These are phyloP conservation scores for Apiotrichum gamsii DNA, from an alignment of 1,284 basidiomycete species.

Conservation along the genomic window DNA sequence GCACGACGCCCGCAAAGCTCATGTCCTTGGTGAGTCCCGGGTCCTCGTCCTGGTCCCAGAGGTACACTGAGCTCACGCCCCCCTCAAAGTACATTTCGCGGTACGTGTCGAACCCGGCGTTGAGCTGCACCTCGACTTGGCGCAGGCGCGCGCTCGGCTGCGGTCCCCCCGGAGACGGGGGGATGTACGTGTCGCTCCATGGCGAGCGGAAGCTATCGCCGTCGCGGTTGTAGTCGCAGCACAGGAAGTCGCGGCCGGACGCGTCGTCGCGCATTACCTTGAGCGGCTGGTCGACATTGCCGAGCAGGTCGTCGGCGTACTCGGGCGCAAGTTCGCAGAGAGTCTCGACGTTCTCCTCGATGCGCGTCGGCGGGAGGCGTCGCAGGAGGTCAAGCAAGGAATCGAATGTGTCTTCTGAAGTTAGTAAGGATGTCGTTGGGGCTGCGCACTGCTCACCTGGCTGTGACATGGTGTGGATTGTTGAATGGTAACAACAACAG, in stretches of 20 bases:
- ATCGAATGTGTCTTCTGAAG: constrained; percentile 51
- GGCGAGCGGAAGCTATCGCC: constrained; percentile 93
- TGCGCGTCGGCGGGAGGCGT: constrained; percentile 84
- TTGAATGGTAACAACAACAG: too few species aligned
- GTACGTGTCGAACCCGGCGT: constrained; percentile 96
- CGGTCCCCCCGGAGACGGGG: constrained; percentile 76
- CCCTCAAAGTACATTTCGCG: constrained; percentile 98
- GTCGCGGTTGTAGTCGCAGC: constrained; percentile 96
- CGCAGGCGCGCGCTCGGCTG: constrained; percentile 75
- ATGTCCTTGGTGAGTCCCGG: constrained; percentile 35
- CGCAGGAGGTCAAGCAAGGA: constrained; percentile 93
- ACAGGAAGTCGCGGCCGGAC: constrained; percentile 78
- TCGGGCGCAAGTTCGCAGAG: constrained; percentile 84
- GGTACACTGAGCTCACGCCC: constrained; percentile 92
- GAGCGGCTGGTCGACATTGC: constrained; percentile 92
- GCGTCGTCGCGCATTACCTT: constrained; percentile 67
- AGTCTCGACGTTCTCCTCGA: constrained; percentile 78
- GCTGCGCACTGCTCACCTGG: too few species aligned
- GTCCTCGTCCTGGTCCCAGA: constrained; percentile 96
- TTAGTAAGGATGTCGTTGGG: too few species aligned
- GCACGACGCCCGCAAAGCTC: constrained; percentile 85
- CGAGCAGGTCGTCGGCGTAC: constrained; percentile 89
- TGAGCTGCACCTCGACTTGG: constrained; percentile 85
- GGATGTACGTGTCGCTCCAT: constrained; percentile 91
- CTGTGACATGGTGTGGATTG: too few species aligned